These are phyloP conservation scores for Cyclanthera cordifolia DNA, from an alignment of 306 rosid genomes.

Conservation along the genomic window DNA sequence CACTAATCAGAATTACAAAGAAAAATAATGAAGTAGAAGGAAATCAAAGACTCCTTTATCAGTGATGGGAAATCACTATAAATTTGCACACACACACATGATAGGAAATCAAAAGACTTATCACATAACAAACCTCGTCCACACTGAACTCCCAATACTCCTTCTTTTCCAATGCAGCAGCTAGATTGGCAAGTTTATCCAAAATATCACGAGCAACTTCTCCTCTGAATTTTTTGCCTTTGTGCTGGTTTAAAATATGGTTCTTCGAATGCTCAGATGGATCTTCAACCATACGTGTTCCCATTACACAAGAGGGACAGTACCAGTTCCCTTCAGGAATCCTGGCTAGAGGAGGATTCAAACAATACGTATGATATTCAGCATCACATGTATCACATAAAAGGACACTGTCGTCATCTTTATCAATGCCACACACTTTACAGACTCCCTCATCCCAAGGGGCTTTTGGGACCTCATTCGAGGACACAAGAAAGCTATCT, in stretches of 20 bases:
- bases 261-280: slow-evolving; percentile 21
- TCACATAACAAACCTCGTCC: slow-evolving; percentile 54
- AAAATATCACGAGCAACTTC: slow-evolving; percentile 54
- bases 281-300: slow-evolving; percentile 45
- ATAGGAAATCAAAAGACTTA: slow-evolving; percentile 13
- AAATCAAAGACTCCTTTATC: too few relatives aligned
- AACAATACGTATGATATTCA: slow-evolving; percentile 97
- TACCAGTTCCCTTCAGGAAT: slow-evolving; percentile 99
- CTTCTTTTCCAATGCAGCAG: slow-evolving; percentile 66
- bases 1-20: not conserved
- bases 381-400: slow-evolving; percentile 95
- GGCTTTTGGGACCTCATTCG: slow-evolving; percentile 75
- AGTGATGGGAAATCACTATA: too few relatives aligned
- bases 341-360: slow-evolving; percentile 97
- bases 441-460: slow-evolving; percentile 99
- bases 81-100: not conserved
- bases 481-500: slow-evolving; percentile 40
- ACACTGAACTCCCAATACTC: slow-evolving; percentile 77
- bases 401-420: slow-evolving; percentile 95
- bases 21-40: not conserved
- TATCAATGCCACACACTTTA: slow-evolving; percentile 97
- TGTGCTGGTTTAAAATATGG: slow-evolving; percentile 29
- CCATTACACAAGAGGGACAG: slow-evolving; percentile 83
- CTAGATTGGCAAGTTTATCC: slow-evolving; percentile 57
- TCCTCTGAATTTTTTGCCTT: slow-evolving; percentile 54